Conservation (phyloP, 1,284 basidiomycete genomes). For the Hemileia vastatrix region DNA sequence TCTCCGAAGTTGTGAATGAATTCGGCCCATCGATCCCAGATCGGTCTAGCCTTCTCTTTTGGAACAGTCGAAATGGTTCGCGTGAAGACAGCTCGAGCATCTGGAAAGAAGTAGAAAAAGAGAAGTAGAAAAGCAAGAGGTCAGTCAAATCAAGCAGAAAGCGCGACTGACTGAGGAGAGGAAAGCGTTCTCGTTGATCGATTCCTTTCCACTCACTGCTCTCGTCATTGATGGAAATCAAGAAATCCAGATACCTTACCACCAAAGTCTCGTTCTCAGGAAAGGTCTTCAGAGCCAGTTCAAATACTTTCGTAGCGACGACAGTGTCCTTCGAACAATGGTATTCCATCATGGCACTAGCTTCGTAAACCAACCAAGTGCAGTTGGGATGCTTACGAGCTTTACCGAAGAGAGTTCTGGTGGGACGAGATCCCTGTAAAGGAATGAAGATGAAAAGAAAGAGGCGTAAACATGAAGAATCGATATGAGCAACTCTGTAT, state of each 20-base stretch:
- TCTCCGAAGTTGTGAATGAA: conserved; percentile 43
- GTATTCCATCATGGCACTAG: conserved; percentile 43
- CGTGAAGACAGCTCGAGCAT: conserved; percentile 41
- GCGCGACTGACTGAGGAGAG: neutral
- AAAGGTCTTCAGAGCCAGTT: conserved; percentile 40
- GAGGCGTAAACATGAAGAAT: neutral
- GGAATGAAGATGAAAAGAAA: neutral
- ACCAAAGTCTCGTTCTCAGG: conserved; percentile 30
- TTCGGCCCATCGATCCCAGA: conserved; percentile 40
- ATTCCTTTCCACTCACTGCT: conserved; percentile 24
- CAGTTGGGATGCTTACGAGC: conserved; percentile 37
- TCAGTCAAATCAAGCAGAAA: neutral
- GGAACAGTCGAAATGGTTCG: conserved; percentile 36
- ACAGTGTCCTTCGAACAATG: conserved; percentile 40
- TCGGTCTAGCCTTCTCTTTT: conserved; percentile 33
- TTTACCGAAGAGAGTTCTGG: conserved; percentile 35
- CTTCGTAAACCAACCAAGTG: conserved; percentile 43
- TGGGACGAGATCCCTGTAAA: conserved; percentile 34
- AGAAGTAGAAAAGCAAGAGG: neutral
- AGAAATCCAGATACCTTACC: conserved; percentile 38
- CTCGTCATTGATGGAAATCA: conserved; percentile 42
- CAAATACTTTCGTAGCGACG: conserved; percentile 43
- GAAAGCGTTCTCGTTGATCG: neutral
- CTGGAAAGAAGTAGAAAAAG: conserved; percentile 21
- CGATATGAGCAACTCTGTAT: too few species aligned